Evolutionary conservation across 192 early-diverging fungal genomes (phyloP), one percentile per base, ranked within the genome.

Genomic region (Coemansia sp.): DNA sequence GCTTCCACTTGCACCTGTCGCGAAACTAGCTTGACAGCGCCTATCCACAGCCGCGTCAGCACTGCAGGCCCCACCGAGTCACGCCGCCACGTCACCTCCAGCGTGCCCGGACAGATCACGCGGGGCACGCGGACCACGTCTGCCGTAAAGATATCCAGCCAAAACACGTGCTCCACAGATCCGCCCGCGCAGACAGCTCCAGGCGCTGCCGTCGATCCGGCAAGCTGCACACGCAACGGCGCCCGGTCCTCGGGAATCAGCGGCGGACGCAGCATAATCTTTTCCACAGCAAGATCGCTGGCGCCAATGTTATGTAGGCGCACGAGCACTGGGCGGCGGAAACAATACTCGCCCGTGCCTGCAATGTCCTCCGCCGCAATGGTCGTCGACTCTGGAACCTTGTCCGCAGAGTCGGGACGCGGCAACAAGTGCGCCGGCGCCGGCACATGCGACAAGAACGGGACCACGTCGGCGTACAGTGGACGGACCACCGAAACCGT

Each of bases 1-100:
- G 35, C 33, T 35, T 61, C 62, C 2, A 73, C 54, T 33, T 53
- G 49, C 41, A 65, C 33, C 6, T 38, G 36, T 18, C 43, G 46
- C 8, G 18, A 8, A 8, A 73, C 13, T 40, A 73, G 54, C 12
- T 30, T 23, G 30, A 65, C 25, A 2, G 62, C 49, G 22, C 28
- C 33, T 46, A 73, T 2, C 69, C 69, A 73, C 38, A 73, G 13
- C 4, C 56, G 57, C 30, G 62, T 44, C 21, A 25, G 19, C 7
- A 33, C 19, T 5, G 31, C 12, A 0, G 17, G 21, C 4, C 22
- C 32, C 12, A 20, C 38, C 10, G n/a, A 12, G 18, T 25, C 16
- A 0, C 67, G 60, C 6, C 40, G 62, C 69, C 69, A 73, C 7
- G 10, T 18, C 7, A 73, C 44, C 29, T 65, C 49, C 45, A 73